A percentile compares a stretch with the other conserved stretches of the same genome.
These are phyloP conservation scores for Solidago caesia DNA, from an alignment of 129 eudicot genomes.

Conservation along the genomic window DNA sequence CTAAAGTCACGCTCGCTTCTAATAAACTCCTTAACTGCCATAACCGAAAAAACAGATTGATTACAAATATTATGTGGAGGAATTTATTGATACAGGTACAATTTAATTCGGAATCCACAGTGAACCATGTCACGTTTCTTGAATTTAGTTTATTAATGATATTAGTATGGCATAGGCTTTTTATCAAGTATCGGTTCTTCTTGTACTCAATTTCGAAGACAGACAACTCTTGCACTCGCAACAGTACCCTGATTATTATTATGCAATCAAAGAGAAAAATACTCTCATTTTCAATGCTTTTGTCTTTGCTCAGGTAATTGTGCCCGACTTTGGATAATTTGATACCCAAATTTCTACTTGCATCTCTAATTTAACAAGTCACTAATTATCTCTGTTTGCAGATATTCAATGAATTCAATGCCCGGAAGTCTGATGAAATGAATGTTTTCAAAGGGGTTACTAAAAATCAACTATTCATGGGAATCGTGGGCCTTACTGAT, in stretches of 20 bases:
- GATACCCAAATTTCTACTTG: too few species aligned
- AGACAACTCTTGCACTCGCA: slow-evolving; percentile 45
- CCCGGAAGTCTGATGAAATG: slow-evolving; percentile 83
- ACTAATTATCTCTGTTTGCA: slow-evolving; percentile 26
- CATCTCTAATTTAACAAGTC: slow-evolving; percentile 3
- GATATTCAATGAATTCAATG: slow-evolving; percentile 89
- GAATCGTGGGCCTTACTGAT: slow-evolving; percentile 57
- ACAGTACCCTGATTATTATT: slow-evolving; percentile 36
- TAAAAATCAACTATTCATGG: slow-evolving; percentile 69
- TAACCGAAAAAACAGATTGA: too few species aligned
- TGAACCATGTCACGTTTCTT: neutral
- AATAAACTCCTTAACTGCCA: too few species aligned
- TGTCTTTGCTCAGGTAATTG: slow-evolving; percentile 75
- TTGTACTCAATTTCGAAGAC: slow-evolving; percentile 67
- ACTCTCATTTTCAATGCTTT: slow-evolving; percentile 88
- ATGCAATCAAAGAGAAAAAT: slow-evolving; percentile 65
- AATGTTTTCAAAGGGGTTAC: slow-evolving; percentile 80
- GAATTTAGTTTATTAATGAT: neutral
- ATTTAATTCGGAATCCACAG: neutral
- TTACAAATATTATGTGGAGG: slow-evolving; percentile 97
- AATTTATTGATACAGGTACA: slow-evolving; percentile 74
- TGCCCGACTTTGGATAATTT: neutral
- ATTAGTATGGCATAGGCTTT: slow-evolving; percentile 46
- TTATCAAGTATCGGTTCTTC: slow-evolving; percentile 79
- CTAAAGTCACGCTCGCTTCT: too few species aligned